Percentiles rank a stretch among this genome's conserved stretches.
These are phyloP conservation scores for Asterionellopsis glacialis DNA, from an alignment of 108 stramenopile genomes.

Conservation along the genomic window DNA sequence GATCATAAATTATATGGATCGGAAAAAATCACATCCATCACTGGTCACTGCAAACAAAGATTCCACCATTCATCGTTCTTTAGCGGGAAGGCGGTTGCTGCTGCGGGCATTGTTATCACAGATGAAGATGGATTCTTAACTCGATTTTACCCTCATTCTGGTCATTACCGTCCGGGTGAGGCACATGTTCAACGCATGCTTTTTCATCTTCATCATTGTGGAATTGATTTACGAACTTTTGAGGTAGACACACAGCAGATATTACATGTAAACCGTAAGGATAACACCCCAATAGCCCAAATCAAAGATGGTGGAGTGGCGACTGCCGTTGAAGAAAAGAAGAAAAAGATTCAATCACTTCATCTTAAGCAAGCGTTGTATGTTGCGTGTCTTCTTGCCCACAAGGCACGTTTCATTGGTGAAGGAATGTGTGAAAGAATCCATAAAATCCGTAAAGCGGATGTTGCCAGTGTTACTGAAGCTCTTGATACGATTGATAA, in stretches of 20 bases:
- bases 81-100: constrained; percentile 80
- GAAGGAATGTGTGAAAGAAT: constrained; percentile 73
- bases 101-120: constrained; percentile 89
- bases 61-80: constrained; percentile 95
- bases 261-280: constrained; percentile 74
- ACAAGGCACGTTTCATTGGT: constrained; percentile 76
- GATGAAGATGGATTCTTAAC: constrained; percentile 72
- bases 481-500: constrained; percentile 38
- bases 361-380: constrained; percentile 61
- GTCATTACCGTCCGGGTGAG: constrained; percentile 90
- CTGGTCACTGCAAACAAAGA: constrained; percentile 58
- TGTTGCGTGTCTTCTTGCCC: constrained; percentile 75
- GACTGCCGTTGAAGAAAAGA: constrained; percentile 36
- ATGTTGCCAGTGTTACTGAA: constrained; percentile 44
- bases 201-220: constrained; percentile 63
- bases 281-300: constrained; percentile 11
- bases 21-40: constrained; percentile 71
- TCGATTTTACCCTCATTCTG: constrained; percentile 87
- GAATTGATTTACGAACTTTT: constrained; percentile 72
- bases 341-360: constrained; percentile 69
- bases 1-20: constrained; percentile 81
- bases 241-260: constrained; percentile 89
- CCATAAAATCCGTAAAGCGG: constrained; percentile 70
- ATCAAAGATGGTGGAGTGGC: constrained; percentile 17
- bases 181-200: constrained; percentile 86